Base-by-base conservation (phyloP, 768 basidiomycete species). In the Rhizopogon vesiculosus region DNA sequence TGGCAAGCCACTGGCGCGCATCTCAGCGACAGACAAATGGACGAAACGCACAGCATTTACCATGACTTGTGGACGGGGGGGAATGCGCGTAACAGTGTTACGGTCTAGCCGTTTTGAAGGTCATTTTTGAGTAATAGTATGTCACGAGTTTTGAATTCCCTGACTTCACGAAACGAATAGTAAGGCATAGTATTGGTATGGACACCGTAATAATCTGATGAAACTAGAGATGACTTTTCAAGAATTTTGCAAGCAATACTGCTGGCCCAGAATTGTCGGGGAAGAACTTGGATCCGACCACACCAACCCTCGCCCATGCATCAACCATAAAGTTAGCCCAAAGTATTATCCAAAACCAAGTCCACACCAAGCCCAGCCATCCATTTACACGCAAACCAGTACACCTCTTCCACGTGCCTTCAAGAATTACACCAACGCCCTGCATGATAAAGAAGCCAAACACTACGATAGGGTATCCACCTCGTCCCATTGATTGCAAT, bases 391-490 rank as follows among this genome's bases (percentile, higher is more conserved):
- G 72, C 42, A 56, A 62, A n/a, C 83, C 79, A 0, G 78, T 81
- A 2, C 63, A 45, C 1, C 55, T 60, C 58, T 70, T 76, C 77
- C 76, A 87, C 8, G 64, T 52, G 19, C 67, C 61, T 65, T 89
- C 86, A 33, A 83, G 43, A 1, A 79, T 49, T 7, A 82, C 59
- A 1, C 83, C 83, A 1, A 83, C 61, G 10, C 78, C 85, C 58
- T 79, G 82, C 63, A 82, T 65, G 45, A 86, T 41, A 63, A 87
- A 89, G 64, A 81, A 86, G 1, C 77, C 79, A 1, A 70, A 66
- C 6, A 82, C 69, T 7, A 54, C 51, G 7, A 55, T 12, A 0
- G 79, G 74, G 41, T 86, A 79, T 1, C 72, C 68, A 16, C 82
- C 84, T 4, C 72, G 72, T 1, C 76, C 79, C 79, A 86, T 78